Evolutionary conservation across 305 asterid species (phyloP).

Genomic region (Fraxinus xanthoxyloides): DNA sequence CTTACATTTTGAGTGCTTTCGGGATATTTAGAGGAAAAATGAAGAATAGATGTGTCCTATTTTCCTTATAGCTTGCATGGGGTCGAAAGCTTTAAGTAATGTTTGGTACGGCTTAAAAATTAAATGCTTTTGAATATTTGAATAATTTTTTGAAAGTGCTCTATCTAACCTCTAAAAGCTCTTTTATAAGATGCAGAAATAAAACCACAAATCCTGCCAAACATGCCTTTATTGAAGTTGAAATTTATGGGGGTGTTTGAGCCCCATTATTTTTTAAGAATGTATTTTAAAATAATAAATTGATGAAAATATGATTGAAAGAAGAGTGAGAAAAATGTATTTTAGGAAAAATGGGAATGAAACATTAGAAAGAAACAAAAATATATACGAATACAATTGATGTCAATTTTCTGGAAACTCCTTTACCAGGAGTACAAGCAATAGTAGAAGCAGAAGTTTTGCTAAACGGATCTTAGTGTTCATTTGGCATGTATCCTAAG

Average conservation of each 20-base stretch:
- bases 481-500: not conserved
- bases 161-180: not conserved
- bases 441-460: too few species aligned
- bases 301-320: too few species aligned
- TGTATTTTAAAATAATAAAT: too few species aligned
- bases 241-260: too few species aligned
- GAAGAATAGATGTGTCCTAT: not conserved
- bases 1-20: not conserved
- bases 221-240: not conserved
- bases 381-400: too few species aligned
- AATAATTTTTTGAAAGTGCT: not conserved
- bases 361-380: too few species aligned
- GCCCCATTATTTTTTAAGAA: too few species aligned
- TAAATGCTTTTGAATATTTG: too few species aligned
- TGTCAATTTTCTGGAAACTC: not conserved
- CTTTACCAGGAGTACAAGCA: not conserved
- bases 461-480: not conserved
- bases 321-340: too few species aligned
- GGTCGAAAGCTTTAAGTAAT: not conserved
- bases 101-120: not conserved
- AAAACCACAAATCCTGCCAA: not conserved
- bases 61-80: not conserved
- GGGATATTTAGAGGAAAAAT: not conserved
- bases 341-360: too few species aligned
- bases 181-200: not conserved